Conservation (phyloP, 164 flowering plant genomes). For the Tetracentron sinense region DNA sequence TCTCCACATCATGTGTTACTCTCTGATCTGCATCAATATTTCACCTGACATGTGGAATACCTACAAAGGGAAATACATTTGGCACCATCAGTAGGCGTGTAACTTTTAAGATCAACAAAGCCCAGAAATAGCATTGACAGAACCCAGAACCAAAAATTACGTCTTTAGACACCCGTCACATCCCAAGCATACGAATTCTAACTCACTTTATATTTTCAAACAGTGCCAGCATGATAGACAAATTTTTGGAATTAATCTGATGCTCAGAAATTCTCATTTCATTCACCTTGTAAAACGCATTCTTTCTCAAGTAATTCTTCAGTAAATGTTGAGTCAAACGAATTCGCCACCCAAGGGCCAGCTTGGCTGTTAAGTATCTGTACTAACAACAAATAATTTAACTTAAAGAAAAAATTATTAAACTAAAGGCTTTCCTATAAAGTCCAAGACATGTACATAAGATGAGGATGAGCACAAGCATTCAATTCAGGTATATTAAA, state of each 20-base stretch:
- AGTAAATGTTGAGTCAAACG: slow-evolving; percentile 86
- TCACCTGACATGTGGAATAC: slow-evolving; percentile 78
- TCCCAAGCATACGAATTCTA: no score
- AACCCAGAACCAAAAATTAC: not conserved
- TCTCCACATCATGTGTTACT: slow-evolving; percentile 87
- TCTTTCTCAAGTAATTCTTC: slow-evolving; percentile 71
- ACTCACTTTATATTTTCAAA: no score
- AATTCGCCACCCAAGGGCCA: slow-evolving; percentile 97
- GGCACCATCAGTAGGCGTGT: not conserved
- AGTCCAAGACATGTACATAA: not conserved
- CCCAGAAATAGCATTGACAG: not conserved
- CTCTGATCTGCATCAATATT: slow-evolving; percentile 95
- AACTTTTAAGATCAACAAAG: not conserved
- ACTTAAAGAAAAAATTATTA: not conserved
- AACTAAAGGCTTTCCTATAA: not conserved
- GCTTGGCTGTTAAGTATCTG: slow-evolving; percentile 78
- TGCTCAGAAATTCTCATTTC: not conserved
- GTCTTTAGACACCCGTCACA: no score
- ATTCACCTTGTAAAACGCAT: slow-evolving; percentile 90
- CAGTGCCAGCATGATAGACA: not conserved
- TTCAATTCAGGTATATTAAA: not conserved
- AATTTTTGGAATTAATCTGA: not conserved
- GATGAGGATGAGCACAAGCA: not conserved
- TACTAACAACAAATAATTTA: slow-evolving; percentile 6
- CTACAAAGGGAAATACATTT: slow-evolving; percentile 34